Evolutionary conservation across 2,329 filamentous ascomycete genomes (phyloP).

Genomic region (Penicillium sp.): DNA sequence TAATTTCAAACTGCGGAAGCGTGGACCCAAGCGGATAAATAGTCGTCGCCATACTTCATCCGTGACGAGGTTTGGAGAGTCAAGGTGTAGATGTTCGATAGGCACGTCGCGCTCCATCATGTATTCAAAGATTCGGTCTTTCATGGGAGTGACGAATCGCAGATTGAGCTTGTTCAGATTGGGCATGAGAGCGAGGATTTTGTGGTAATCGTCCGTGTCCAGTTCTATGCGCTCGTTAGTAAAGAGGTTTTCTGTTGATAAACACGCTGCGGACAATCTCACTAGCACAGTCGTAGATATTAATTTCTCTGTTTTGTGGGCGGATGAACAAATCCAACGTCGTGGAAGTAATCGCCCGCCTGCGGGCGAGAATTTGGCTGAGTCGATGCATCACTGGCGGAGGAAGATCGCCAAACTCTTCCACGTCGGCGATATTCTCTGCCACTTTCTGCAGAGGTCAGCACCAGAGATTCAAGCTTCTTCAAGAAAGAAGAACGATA

Average conservation of each 20-base stretch:
- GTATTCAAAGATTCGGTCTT: slow-evolving; percentile 76
- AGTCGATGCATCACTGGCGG: slow-evolving; percentile 51
- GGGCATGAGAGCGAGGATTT: slow-evolving; percentile 71
- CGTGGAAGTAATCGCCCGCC: slow-evolving; percentile 49
- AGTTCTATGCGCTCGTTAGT: slow-evolving; percentile 50
- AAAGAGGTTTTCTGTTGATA: background rate
- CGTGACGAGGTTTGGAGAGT: slow-evolving; percentile 77
- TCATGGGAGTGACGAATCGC: slow-evolving; percentile 85
- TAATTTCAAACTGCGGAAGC: slow-evolving; percentile 65
- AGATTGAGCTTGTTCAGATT: slow-evolving; percentile 65
- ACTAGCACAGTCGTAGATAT: slow-evolving; percentile 57
- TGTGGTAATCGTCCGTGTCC: slow-evolving; percentile 67
- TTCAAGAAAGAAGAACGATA: background rate
- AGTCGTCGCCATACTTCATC: slow-evolving; percentile 68
- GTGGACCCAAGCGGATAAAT: slow-evolving; percentile 58
- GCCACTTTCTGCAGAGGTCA: slow-evolving; percentile 47
- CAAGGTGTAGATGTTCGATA: slow-evolving; percentile 69
- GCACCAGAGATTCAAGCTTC: too few relatives aligned
- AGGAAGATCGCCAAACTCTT: slow-evolving; percentile 60
- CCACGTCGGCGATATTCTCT: slow-evolving; percentile 57
- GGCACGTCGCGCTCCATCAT: slow-evolving; percentile 64
- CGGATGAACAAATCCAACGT: slow-evolving; percentile 44
- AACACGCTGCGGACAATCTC: slow-evolving; percentile 20
- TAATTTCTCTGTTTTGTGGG: slow-evolving; percentile 51
- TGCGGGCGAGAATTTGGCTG: slow-evolving; percentile 59